Percentiles rank a stretch among this genome's conserved stretches.
phyloP scores from a whole-genome alignment of 2,329 filamentous ascomycete species.

The Penicillium corylophilum region DNA sequence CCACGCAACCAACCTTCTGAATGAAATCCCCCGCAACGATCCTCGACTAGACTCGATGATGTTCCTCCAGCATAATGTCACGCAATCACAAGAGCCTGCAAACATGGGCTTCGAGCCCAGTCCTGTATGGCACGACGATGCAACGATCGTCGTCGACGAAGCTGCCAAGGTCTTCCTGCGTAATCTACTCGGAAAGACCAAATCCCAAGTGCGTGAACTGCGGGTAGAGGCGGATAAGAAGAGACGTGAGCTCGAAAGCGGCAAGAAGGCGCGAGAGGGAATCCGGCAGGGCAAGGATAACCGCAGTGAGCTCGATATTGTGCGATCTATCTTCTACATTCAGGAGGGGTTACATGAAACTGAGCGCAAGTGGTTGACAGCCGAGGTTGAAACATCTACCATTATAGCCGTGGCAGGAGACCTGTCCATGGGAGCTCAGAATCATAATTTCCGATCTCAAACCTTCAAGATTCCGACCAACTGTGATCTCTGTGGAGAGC shows the following conservation, averaged over 20 bases:
- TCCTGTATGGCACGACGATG: conserved; percentile 95
- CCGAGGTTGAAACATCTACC: conserved; percentile 88
- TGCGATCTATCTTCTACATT: conserved; percentile 76
- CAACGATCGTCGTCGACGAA: conserved; percentile 80
- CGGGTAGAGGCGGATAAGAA: conserved; percentile 83
- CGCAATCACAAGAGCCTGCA: conserved; percentile 75
- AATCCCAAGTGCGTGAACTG: conserved; percentile 75
- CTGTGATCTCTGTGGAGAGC: conserved; percentile 92
- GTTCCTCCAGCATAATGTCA: conserved; percentile 92
- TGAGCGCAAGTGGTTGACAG: conserved; percentile 79
- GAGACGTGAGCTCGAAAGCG: conserved; percentile 75
- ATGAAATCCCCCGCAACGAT: conserved; percentile 83
- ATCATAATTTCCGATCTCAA: conserved; percentile 97
- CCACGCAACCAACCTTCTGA: conserved; percentile 68
- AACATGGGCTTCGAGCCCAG: conserved; percentile 90
- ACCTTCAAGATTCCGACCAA: conserved; percentile 99
- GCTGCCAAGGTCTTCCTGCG: conserved; percentile 84
- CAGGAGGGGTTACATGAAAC: conserved; percentile 83
- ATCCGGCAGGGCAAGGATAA: conserved; percentile 83
- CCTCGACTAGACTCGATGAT: conserved; percentile 94
- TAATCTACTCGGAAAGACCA: conserved; percentile 89
- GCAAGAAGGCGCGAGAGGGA: conserved; percentile 70
- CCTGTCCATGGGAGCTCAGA: conserved; percentile 85
- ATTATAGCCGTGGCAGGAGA: conserved; percentile 92
- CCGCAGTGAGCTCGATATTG: conserved; percentile 81